Percentiles rank a stretch among this genome's conserved stretches.
Evolutionary conservation across 306 rosid genomes (phyloP).

Genomic region (Begonia peltatifolia): DNA sequence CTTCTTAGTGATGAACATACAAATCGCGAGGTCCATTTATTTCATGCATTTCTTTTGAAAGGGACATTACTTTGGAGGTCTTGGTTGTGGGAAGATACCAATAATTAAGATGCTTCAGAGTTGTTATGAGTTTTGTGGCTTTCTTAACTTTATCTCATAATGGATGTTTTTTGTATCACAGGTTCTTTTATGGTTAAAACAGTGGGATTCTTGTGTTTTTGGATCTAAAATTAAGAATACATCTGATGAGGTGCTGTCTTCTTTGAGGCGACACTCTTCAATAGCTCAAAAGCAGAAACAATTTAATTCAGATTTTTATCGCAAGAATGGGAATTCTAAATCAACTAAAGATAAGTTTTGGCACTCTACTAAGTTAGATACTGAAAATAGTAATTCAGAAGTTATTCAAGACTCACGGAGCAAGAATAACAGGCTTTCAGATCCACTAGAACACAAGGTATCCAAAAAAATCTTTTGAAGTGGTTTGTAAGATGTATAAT

Average conservation of each 20-base stretch:
- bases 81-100: background rate
- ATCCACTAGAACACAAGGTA: slow-evolving; percentile 85
- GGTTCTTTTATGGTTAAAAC: slow-evolving; percentile 94
- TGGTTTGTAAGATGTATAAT: background rate
- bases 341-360: slow-evolving; percentile 34
- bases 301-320: slow-evolving; percentile 30
- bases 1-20: slow-evolving; percentile 97
- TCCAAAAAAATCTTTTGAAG: background rate
- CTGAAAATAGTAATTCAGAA: slow-evolving; percentile 21
- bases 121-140: slow-evolving; percentile 6
- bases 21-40: slow-evolving; percentile 69
- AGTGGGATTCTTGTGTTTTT: slow-evolving; percentile 84
- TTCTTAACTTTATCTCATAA: slow-evolving; percentile 9
- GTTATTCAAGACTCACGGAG: slow-evolving; percentile 32
- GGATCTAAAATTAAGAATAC: slow-evolving; percentile 83
- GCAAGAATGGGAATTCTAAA: slow-evolving; percentile 33
- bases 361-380: slow-evolving; percentile 22
- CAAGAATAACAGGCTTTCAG: slow-evolving; percentile 32
- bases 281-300: slow-evolving; percentile 44
- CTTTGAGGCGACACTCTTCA: slow-evolving; percentile 78
- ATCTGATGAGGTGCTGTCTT: slow-evolving; percentile 69
- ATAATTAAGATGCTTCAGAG: slow-evolving; percentile 1
- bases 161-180: slow-evolving; percentile 16
- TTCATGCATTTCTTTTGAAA: slow-evolving; percentile 4
- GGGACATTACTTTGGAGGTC: background rate